Percentiles rank a stretch among this genome's conserved stretches.
Evolutionary conservation across 2,329 filamentous ascomycete species (phyloP).

Genomic region (Cladosporium cucumerinum): DNA sequence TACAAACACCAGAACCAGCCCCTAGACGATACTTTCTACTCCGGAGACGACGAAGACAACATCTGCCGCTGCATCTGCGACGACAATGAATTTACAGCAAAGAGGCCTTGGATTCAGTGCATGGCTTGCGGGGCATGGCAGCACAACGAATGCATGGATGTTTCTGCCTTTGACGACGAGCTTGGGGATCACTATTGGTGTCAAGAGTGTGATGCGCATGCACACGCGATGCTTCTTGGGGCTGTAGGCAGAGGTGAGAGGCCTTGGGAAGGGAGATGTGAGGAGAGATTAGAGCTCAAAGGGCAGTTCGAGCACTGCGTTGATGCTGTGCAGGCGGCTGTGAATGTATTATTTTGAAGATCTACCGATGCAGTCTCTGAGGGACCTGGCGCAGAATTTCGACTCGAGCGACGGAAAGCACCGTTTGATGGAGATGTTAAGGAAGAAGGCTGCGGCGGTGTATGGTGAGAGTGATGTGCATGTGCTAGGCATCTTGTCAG

Average conservation of each 20-base stretch:
- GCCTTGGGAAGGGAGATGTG: conserved; percentile 64
- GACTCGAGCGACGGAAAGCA: not conserved
- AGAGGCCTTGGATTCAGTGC: conserved; percentile 92
- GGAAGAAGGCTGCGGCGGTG: not conserved
- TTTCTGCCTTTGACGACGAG: conserved; percentile 68
- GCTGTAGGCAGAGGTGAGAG: conserved; percentile 76
- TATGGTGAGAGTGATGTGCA: not conserved
- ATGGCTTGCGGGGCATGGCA: conserved; percentile 93
- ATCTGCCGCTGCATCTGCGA: conserved; percentile 90
- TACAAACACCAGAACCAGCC: not conserved
- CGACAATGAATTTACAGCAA: conserved; percentile 78
- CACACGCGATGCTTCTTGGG: conserved; percentile 75
- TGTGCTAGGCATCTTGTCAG: not conserved
- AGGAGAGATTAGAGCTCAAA: conserved; percentile 11
- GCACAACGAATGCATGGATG: conserved; percentile 92
- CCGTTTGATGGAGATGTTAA: not conserved
- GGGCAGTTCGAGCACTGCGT: not conserved
- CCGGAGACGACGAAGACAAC: conserved; percentile 47
- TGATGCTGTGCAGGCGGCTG: not conserved
- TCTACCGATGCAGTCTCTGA: not conserved
- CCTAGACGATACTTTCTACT: conserved; percentile 31
- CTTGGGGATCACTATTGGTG: conserved; percentile 85
- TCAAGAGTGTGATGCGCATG: conserved; percentile 79
- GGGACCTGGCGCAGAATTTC: not conserved
- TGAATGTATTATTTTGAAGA: not conserved